Conservation (phyloP, 352 stramenopile species). For the Bremia lactucae region DNA sequence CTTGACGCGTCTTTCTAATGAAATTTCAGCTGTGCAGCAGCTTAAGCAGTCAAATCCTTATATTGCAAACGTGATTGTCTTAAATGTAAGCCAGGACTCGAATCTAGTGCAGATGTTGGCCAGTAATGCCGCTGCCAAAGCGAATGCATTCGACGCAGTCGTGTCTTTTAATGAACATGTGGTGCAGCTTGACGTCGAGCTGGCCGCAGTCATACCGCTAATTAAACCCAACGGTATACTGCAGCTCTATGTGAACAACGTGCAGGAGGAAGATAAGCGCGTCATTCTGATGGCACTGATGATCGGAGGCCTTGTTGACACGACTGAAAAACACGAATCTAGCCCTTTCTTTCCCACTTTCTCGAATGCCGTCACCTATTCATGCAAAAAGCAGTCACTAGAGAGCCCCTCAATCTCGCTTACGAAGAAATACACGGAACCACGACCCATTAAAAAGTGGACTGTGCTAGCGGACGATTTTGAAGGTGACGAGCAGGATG, state of each 20-base stretch:
- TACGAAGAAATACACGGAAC: constrained; percentile 26
- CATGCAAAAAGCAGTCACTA: constrained; percentile 55
- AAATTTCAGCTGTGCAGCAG: constrained; percentile 25
- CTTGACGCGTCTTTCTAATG: constrained; percentile 40
- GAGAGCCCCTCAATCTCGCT: constrained; percentile 43
- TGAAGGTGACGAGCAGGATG: constrained; percentile 36
- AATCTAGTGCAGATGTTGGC: constrained; percentile 33
- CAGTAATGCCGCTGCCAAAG: constrained; percentile 17
- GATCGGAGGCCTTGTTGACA: constrained; percentile 66
- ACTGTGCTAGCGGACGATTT: constrained; percentile 59
- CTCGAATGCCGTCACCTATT: constrained; percentile 29
- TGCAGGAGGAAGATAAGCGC: constrained; percentile 59
- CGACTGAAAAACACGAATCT: constrained; percentile 22
- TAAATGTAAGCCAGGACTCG: constrained; percentile 27
- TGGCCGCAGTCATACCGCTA: constrained; percentile 33
- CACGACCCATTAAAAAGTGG: constrained; percentile 49
- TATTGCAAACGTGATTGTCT: constrained; percentile 34
- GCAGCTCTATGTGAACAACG: constrained; percentile 42
- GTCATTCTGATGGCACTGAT: constrained; percentile 67
- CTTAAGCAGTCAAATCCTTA: constrained; percentile 33
- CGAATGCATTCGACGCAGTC: constrained; percentile 36
- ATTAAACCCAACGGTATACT: constrained; percentile 43
- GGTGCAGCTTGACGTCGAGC: constrained; percentile 28
- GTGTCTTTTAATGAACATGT: constrained; percentile 48
- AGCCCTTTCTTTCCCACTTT: constrained; percentile 38